Evolutionary conservation across 164 flowering plant genomes (phyloP), one percentile per base, ranked within the genome.

Genomic region (Vitis labrusca): DNA sequence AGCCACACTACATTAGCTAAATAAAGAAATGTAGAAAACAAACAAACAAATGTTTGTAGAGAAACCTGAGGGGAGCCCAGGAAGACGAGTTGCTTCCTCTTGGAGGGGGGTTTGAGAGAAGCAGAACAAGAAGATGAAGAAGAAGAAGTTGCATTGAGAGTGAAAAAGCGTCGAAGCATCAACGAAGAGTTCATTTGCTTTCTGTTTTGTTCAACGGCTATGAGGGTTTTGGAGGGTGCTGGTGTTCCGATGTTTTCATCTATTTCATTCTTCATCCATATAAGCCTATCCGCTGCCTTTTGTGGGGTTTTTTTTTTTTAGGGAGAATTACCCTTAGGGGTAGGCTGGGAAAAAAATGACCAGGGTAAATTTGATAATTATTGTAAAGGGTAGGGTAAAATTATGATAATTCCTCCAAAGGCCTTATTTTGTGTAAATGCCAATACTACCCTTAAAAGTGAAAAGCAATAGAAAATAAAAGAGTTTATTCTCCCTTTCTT

Each of bases 31-130:
- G 2, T 10, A 47, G 59, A 66, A 7, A 37, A 17, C 12, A 53
- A 6, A 53, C 11, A 67, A 13, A 53, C 10, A 58, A n/a, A n/a
- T 7, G 3, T 3, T 32, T 23, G 12, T 12, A 12, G 23, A 27
- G 47, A 53, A 50, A 85, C 97, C 91, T 89, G 89, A 71, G 98
- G 97, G 63, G 98, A 91, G 30, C 98, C 98, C 79, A 94, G 66
- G 83, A 92, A 92, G 76, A 94, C 94, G 47, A 92, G 88, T 13
- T 85, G 83, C 81, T 91, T 88, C 81, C 81, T 93, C 65, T 66
- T 83, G 50, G 78, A 61, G 47, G 81, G 13, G 61, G 79, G 69
- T 29, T 55, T 10, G 12, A 69, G 23, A 64, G 81, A 17, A 44
- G 82, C 4, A 51, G 81, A 57, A 65, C 83, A 54, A 55, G 80